Conservation (phyloP, 1,284 basidiomycete genomes). For the Heliocybe sulcata region DNA sequence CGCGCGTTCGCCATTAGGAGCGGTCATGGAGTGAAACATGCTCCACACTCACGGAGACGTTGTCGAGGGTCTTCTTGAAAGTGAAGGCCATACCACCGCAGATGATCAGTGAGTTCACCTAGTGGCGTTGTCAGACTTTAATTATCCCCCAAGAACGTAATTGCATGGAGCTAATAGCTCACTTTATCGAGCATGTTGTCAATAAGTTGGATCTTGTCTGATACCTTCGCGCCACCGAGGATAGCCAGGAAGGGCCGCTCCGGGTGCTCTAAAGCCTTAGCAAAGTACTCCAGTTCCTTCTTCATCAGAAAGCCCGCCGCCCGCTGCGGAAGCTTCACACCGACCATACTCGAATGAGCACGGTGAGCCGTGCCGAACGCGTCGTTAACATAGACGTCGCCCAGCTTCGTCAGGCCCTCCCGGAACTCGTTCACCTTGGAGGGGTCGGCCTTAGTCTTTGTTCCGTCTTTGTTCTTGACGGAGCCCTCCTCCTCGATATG, state of each 20-base stretch:
- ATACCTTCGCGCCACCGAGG: constrained; percentile 97
- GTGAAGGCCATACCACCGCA: constrained; percentile 99
- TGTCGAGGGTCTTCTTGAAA: constrained; percentile 93
- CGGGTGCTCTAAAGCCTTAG: constrained; percentile 93
- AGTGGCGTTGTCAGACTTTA: constrained; percentile 4
- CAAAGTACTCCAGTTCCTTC: constrained; percentile 99
- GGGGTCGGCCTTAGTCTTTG: constrained; percentile 90
- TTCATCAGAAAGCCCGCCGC: constrained; percentile 97
- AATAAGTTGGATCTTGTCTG: constrained; percentile 98
- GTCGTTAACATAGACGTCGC: constrained; percentile 98
- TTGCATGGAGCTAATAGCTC: constrained; percentile 6
- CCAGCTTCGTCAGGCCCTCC: constrained; percentile 82
- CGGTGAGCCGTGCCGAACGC: constrained; percentile 99
- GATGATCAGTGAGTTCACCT: constrained; percentile 95
- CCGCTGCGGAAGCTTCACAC: constrained; percentile 88
- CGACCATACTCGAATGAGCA: constrained; percentile 98
- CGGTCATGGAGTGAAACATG: not conserved
- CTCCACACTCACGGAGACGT: constrained; percentile 51
- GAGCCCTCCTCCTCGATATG: constrained; percentile 98
- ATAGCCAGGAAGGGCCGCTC: constrained; percentile 97
- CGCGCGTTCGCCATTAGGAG: not conserved
- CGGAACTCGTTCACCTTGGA: constrained; percentile 83
- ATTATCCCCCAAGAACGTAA: not conserved
- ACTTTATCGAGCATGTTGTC: constrained; percentile 99
- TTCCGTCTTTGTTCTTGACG: constrained; percentile 86